Evolutionary conservation across 1,284 basidiomycete species (phyloP).

Genomic region (Cyathus olla): DNA sequence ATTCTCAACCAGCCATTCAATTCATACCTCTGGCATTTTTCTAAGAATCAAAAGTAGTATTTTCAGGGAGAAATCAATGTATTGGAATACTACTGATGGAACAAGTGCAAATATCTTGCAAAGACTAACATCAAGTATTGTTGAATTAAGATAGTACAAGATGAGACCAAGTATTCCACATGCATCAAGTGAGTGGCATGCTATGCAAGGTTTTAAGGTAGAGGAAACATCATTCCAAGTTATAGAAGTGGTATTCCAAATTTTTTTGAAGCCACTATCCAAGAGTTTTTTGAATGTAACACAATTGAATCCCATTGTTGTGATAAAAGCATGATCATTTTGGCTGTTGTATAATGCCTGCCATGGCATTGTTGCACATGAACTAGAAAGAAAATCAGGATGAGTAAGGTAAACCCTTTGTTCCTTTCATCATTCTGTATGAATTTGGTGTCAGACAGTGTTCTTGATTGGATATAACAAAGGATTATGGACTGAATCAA

Average conservation of each 20-base stretch:
- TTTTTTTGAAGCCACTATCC: conserved; percentile 38
- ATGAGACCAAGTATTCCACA: conserved; percentile 56
- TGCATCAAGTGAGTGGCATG: conserved; percentile 53
- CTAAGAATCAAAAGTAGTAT: conserved; percentile 46
- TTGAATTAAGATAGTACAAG: conserved; percentile 56
- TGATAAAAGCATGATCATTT: conserved; percentile 56
- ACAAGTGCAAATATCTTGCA: conserved; percentile 50
- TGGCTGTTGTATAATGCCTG: conserved; percentile 36
- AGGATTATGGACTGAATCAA: too few relatives aligned
- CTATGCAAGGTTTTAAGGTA: conserved; percentile 36
- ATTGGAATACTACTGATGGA: conserved; percentile 41
- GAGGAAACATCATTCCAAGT: conserved; percentile 39
- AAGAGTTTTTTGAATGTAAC: conserved; percentile 50
- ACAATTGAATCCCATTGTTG: conserved; percentile 58
- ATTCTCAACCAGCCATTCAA: conserved; percentile 42
- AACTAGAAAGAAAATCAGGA: conserved; percentile 45
- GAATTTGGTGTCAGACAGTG: too few relatives aligned
- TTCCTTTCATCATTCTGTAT: too few relatives aligned
- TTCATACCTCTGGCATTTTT: conserved; percentile 41
- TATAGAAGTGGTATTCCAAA: conserved; percentile 50
- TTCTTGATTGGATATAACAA: too few relatives aligned
- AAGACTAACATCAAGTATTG: conserved; percentile 49
- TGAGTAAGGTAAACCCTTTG: conserved; percentile 41
- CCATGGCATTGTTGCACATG: conserved; percentile 48
- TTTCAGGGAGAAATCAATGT: conserved; percentile 44